A percentile compares a stretch with the other conserved stretches of the same genome.
phyloP scores from a whole-genome alignment of 805 yeast genomes.

The Schwanniomyces vanrijiae region DNA sequence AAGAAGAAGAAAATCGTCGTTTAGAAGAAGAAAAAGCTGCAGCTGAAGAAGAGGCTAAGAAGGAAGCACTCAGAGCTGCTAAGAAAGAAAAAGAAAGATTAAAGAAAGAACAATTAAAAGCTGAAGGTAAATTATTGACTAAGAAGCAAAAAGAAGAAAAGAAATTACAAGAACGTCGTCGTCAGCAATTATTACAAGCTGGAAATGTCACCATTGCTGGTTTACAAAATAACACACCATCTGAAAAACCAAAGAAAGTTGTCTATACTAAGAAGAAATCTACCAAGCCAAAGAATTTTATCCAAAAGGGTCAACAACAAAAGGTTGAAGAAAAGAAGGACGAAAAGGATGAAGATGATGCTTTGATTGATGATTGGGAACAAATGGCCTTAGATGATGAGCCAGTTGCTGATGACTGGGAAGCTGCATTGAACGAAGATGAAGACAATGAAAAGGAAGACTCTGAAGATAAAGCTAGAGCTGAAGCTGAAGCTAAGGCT shows the following conservation, averaged over 20 bases:
- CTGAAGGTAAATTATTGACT: constrained; percentile 92
- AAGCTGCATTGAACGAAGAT: constrained; percentile 38
- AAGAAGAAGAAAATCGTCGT: constrained; percentile 56
- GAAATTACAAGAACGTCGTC: constrained; percentile 81
- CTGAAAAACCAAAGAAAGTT: constrained; percentile 60
- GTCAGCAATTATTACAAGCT: constrained; percentile 75
- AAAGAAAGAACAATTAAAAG: constrained; percentile 87
- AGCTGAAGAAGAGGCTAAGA: constrained; percentile 64
- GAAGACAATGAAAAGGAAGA: constrained; percentile 29
- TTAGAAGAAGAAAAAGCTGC: constrained; percentile 51
- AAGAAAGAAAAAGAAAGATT: constrained; percentile 87
- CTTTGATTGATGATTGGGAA: constrained; percentile 86
- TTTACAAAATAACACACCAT: constrained; percentile 40
- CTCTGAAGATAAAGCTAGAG: constrained; percentile 28
- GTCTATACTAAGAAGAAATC: constrained; percentile 75
- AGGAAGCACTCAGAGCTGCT: constrained; percentile 55
- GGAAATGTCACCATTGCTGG: constrained; percentile 78
- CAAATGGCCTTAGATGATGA: constrained; percentile 62
- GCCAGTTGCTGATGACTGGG: constrained; percentile 53
- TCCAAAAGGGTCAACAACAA: constrained; percentile 24
- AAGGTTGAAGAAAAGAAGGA: constrained; percentile 15
- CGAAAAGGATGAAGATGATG: constrained; percentile 40
- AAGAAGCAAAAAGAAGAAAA: constrained; percentile 95
- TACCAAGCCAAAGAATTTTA: constrained; percentile 38
- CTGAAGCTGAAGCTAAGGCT: constrained; percentile 27